Evolutionary conservation across 495 filamentous ascomycete genomes (phyloP).

Genomic region (Penicillium tannophilum): DNA sequence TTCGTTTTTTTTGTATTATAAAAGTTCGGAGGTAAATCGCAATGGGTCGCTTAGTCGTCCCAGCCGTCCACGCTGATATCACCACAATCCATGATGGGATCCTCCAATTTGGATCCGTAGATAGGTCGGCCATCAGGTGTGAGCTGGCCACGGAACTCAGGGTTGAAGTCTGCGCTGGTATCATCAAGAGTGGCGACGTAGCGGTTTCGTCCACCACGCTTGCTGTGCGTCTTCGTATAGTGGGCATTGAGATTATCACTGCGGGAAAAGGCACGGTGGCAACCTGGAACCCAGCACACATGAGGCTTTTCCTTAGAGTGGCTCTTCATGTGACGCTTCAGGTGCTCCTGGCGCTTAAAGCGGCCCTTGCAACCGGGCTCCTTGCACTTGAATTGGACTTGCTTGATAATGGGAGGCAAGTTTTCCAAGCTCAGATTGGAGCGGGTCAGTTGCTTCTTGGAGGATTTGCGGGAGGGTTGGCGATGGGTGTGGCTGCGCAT

Average conservation of each 20-base stretch:
- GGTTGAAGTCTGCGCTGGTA: slow-evolving; percentile 46
- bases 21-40: background rate
- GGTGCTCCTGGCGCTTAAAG: slow-evolving; percentile 65
- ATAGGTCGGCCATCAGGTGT: slow-evolving; percentile 47
- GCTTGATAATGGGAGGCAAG: slow-evolving; percentile 43
- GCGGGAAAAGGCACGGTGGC: slow-evolving; percentile 47
- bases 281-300: slow-evolving; percentile 50
- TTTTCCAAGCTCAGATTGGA: slow-evolving; percentile 46
- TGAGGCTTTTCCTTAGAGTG: slow-evolving; percentile 59
- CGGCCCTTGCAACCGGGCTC: slow-evolving; percentile 49
- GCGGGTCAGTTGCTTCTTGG: slow-evolving; percentile 42
- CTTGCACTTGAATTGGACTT: slow-evolving; percentile 53
- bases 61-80: slow-evolving; percentile 40
- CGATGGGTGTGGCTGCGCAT: slow-evolving; percentile 38
- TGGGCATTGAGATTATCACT: slow-evolving; percentile 54
- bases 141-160: slow-evolving; percentile 50
- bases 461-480: slow-evolving; percentile 37
- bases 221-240: slow-evolving; percentile 53
- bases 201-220: slow-evolving; percentile 49
- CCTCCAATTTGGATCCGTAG: slow-evolving; percentile 44
- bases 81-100: slow-evolving; percentile 37
- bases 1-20: slow-evolving; percentile 10
- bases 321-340: slow-evolving; percentile 64
- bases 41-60: slow-evolving; percentile 29
- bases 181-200: slow-evolving; percentile 52